phyloP scores from a whole-genome alignment of 2,329 filamentous ascomycete genomes.

The Neophaeococcomyces aloes region DNA sequence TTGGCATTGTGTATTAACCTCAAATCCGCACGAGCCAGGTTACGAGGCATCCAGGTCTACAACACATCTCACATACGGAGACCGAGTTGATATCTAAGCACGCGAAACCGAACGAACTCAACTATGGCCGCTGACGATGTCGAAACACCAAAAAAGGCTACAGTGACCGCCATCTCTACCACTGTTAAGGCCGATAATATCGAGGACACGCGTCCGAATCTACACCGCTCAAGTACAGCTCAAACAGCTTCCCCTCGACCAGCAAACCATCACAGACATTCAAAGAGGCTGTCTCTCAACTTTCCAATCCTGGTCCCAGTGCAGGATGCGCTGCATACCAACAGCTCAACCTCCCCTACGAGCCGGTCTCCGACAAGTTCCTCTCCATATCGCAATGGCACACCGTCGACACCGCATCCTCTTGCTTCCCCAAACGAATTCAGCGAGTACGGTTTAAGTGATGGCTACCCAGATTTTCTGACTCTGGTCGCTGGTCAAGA shows the following conservation, averaged over 20 bases:
- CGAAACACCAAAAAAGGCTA: not conserved
- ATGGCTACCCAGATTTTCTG: conserved; percentile 52
- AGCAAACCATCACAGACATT: conserved; percentile 23
- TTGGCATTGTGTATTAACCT: too few relatives aligned
- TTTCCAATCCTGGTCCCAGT: conserved; percentile 35
- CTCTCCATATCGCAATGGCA: conserved; percentile 8
- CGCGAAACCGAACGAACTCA: not conserved
- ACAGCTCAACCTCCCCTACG: not conserved
- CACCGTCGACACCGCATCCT: conserved; percentile 20
- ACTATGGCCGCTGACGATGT: not conserved
- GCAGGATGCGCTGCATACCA: not conserved
- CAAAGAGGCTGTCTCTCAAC: conserved; percentile 37
- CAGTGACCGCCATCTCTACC: not conserved
- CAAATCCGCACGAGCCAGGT: too few relatives aligned
- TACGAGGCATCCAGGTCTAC: too few relatives aligned
- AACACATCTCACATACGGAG: too few relatives aligned
- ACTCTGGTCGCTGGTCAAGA: conserved; percentile 89
- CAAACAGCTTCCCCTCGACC: conserved; percentile 17
- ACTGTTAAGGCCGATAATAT: conserved; percentile 1
- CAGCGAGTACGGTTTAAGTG: not conserved
- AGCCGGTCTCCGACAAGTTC: conserved; percentile 7
- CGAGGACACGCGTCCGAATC: not conserved
- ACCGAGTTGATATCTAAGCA: not conserved
- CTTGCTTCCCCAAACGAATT: conserved; percentile 23
- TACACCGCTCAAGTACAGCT: conserved; percentile 7